Conservation (phyloP, 306 rosid species). For the Senna siamea region DNA sequence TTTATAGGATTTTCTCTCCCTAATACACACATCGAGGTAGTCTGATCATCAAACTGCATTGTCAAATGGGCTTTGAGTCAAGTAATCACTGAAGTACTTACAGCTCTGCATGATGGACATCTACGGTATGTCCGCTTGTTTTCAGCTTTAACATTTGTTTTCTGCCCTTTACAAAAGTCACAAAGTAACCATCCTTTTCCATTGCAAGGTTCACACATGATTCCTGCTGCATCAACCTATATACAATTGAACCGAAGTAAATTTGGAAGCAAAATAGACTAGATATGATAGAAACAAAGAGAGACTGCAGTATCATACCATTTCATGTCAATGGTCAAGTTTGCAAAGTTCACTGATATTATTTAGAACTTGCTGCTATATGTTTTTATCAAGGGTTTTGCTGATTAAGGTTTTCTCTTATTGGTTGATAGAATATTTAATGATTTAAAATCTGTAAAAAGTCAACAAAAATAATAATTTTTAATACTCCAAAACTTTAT, state of each 20-base stretch:
- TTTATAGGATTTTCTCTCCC: not conserved
- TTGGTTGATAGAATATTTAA: no score
- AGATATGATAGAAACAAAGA: not conserved
- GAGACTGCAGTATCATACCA: not conserved
- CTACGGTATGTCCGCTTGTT: conserved; percentile 81
- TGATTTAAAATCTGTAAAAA: no score
- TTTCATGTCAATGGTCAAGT: not conserved
- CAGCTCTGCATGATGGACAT: conserved; percentile 93
- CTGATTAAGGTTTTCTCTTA: no score
- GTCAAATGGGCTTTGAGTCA: not conserved
- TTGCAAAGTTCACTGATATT: not conserved
- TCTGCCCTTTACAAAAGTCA: conserved; percentile 83
- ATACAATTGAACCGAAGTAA: conserved; percentile 37
- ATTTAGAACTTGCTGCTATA: not conserved
- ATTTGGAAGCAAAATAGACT: not conserved
- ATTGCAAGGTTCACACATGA: conserved; percentile 75
- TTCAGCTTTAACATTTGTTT: conserved; percentile 72
- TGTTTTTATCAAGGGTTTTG: no score
- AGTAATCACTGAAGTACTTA: conserved; percentile 40
- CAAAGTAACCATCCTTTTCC: conserved; percentile 87
- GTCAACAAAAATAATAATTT: no score
- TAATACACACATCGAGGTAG: not conserved
- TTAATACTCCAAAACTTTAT: no score
- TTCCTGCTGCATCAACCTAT: conserved; percentile 59
- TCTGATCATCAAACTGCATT: not conserved